Conservation (phyloP, 2,329 filamentous ascomycete genomes). For the Chaetomium sp. region DNA sequence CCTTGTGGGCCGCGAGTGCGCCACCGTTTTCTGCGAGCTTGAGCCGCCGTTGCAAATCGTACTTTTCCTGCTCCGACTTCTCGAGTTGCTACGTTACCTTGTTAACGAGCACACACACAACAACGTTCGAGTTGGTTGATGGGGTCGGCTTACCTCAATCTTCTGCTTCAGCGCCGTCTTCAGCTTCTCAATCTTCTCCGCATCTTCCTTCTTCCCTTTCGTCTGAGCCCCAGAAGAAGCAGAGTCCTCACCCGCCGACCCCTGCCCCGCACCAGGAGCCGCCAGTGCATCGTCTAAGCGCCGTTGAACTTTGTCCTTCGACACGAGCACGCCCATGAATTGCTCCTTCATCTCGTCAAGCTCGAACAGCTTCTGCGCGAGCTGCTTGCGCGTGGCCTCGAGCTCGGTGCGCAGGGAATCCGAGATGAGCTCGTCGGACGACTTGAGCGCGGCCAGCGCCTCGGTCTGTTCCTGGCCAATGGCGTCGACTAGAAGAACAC, state of each 20-base stretch:
- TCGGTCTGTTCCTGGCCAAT: constrained; percentile 48
- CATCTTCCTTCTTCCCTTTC: constrained; percentile 38
- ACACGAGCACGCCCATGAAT: constrained; percentile 52
- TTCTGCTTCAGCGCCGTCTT: constrained; percentile 48
- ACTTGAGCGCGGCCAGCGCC: constrained; percentile 52
- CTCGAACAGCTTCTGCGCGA: constrained; percentile 43
- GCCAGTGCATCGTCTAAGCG: constrained; percentile 40
- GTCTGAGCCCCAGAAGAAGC: constrained; percentile 27
- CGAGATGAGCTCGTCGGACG: constrained; percentile 52
- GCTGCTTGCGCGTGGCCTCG: constrained; percentile 46
- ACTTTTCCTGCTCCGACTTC: constrained; percentile 49
- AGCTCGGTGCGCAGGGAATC: constrained; percentile 54
- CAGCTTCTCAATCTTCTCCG: constrained; percentile 50
- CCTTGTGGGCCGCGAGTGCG: constrained; percentile 46
- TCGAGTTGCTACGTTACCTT: constrained; percentile 46
- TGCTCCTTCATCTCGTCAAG: constrained; percentile 53
- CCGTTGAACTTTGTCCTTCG: constrained; percentile 54
- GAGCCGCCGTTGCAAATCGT: constrained; percentile 49
- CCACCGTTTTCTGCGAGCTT: constrained; percentile 47
- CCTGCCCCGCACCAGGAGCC: constrained; percentile 23
- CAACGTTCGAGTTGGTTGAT: too few species aligned
- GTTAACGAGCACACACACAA: constrained; percentile 2
- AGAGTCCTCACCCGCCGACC: constrained; percentile 29
- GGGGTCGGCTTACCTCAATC: constrained; percentile 46
- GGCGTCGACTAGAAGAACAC: constrained; percentile 37